Percentiles rank a stretch among this genome's conserved stretches.
These are phyloP conservation scores for Protomyces inouyei DNA, from an alignment of 1,139 yeast genomes.

Conservation along the genomic window DNA sequence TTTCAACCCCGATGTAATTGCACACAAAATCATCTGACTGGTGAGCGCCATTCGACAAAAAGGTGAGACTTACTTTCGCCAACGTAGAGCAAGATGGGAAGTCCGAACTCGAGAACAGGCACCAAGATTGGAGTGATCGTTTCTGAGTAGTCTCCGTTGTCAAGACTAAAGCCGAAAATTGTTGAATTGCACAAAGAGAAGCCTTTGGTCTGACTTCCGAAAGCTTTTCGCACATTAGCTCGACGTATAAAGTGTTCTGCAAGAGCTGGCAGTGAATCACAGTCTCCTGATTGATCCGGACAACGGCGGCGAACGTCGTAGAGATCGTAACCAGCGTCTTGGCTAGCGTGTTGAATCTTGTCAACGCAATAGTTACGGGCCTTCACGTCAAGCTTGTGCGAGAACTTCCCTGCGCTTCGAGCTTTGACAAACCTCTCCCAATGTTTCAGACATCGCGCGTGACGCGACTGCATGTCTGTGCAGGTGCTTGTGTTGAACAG, in stretches of 20 bases:
- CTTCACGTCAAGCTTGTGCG: slow-evolving; percentile 51
- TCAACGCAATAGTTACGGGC: no score
- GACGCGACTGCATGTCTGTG: slow-evolving; percentile 60
- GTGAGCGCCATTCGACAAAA: not conserved
- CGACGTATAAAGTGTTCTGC: slow-evolving; percentile 65
- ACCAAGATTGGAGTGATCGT: slow-evolving; percentile 33
- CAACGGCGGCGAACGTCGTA: slow-evolving; percentile 88
- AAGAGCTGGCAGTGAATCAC: slow-evolving; percentile 67
- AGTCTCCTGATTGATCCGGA: slow-evolving; percentile 61
- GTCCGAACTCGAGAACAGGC: slow-evolving; percentile 41
- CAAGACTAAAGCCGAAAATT: slow-evolving; percentile 47
- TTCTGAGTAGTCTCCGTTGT: not conserved
- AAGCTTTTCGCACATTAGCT: slow-evolving; percentile 64
- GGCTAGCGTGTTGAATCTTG: slow-evolving; percentile 60
- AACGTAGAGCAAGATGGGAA: slow-evolving; percentile 76
- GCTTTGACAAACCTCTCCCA: slow-evolving; percentile 69
- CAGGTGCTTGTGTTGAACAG: slow-evolving; percentile 78
- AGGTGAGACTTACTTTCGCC: slow-evolving; percentile 68
- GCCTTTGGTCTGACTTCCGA: slow-evolving; percentile 68
- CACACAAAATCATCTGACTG: not conserved
- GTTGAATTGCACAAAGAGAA: slow-evolving; percentile 83
- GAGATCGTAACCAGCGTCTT: slow-evolving; percentile 79
- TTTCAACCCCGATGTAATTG: not conserved
- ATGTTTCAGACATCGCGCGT: slow-evolving; percentile 76
- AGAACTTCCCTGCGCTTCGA: slow-evolving; percentile 68